Conservation (phyloP, 352 stramenopile species). For the Phytopythium litorale region DNA sequence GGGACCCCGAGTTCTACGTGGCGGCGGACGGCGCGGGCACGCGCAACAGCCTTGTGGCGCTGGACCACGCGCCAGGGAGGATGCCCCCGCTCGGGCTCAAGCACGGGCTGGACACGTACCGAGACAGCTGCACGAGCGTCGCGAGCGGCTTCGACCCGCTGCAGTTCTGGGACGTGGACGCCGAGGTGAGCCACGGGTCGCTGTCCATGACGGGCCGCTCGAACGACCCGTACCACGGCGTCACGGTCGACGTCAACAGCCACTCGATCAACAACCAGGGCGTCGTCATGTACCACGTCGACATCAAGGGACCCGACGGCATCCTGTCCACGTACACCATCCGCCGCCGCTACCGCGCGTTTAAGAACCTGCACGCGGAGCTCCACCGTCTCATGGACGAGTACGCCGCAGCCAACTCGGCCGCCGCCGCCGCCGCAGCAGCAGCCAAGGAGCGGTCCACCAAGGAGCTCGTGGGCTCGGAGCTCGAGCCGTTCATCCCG, state of each 20-base stretch:
- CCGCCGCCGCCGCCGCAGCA: slow-evolving; percentile 6
- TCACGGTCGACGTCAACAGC: slow-evolving; percentile 64
- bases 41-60: slow-evolving; percentile 53
- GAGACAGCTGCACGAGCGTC: slow-evolving; percentile 61
- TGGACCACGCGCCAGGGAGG: slow-evolving; percentile 30
- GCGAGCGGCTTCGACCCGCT: slow-evolving; percentile 58
- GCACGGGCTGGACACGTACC: slow-evolving; percentile 18
- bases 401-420: slow-evolving; percentile 32
- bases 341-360: slow-evolving; percentile 70
- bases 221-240: slow-evolving; percentile 59
- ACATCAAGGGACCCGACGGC: slow-evolving; percentile 75
- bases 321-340: slow-evolving; percentile 85
- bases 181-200: slow-evolving; percentile 21
- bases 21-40: slow-evolving; percentile 36
- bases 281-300: slow-evolving; percentile 87
- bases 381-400: slow-evolving; percentile 55
- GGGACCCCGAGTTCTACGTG: slow-evolving; percentile 42
- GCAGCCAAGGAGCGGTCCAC: slow-evolving; percentile 14
- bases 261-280: slow-evolving; percentile 75
- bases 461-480: slow-evolving; percentile 1
- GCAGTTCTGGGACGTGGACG: slow-evolving; percentile 52
- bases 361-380: slow-evolving; percentile 75
- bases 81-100: slow-evolving; percentile 1
- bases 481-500: slow-evolving; percentile 31
- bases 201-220: slow-evolving; percentile 26